A percentile compares a stretch with the other conserved stretches of the same genome.
phyloP scores from a whole-genome alignment of 116 monocot genomes.

The Dioscorea cayenensis region DNA sequence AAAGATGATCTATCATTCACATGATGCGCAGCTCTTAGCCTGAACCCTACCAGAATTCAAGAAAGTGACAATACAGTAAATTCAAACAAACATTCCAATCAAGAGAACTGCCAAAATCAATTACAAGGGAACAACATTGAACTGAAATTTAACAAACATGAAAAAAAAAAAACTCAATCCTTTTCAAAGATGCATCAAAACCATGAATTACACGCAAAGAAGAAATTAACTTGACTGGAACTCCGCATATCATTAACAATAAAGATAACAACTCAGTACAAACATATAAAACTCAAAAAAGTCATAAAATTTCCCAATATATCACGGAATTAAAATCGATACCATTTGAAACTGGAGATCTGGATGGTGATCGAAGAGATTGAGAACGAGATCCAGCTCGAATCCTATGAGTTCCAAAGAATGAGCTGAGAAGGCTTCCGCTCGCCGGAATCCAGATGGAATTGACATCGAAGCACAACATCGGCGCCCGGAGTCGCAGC shows the following conservation, averaged over 20 bases:
- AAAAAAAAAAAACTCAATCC: background rate
- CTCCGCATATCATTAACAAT: too few species aligned
- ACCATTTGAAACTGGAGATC: background rate
- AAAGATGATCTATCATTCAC: slow-evolving; percentile 13
- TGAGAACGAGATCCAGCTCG: background rate
- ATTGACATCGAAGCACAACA: background rate
- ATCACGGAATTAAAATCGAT: background rate
- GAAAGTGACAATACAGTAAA: background rate
- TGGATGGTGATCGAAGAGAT: background rate
- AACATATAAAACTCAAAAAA: background rate
- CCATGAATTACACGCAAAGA: background rate
- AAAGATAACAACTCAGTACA: background rate
- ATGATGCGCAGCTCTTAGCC: background rate
- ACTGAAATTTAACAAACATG: too few species aligned
- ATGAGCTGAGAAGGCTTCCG: background rate
- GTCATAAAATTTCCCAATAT: background rate
- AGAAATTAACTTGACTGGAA: too few species aligned
- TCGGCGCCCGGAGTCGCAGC: background rate
- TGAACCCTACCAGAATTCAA: background rate
- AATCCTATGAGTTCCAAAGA: background rate
- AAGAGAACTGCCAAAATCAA: background rate
- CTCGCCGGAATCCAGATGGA: background rate
- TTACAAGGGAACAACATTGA: too few species aligned
- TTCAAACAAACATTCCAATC: background rate
- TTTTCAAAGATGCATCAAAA: background rate